These are phyloP conservation scores for Corylus heterophylla DNA, from an alignment of 306 rosid species.

Conservation along the genomic window DNA sequence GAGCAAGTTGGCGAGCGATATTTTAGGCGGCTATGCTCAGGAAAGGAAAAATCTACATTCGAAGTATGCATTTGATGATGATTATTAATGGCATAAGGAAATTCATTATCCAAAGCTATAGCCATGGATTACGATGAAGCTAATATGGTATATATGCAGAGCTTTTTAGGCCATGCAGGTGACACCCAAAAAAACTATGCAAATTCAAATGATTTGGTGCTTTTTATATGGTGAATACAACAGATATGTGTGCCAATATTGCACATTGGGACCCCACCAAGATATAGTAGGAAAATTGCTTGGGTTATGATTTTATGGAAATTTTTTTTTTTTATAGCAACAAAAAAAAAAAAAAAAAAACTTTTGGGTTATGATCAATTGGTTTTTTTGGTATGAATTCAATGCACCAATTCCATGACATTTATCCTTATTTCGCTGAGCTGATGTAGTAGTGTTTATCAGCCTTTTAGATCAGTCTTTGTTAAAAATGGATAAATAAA, in stretches of 20 bases:
- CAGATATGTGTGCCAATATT: background rate
- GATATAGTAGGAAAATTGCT: background rate
- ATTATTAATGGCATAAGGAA: background rate
- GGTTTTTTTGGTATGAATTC: no score
- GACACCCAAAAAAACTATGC: background rate
- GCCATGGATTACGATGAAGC: background rate
- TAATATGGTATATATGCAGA: background rate
- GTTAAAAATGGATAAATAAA: no score
- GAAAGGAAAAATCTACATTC: slow-evolving; percentile 30
- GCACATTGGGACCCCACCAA: slow-evolving; percentile 4
- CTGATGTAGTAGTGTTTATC: no score
- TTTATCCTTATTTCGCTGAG: no score
- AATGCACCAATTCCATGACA: no score
- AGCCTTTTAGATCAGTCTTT: no score
- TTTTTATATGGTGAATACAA: background rate
- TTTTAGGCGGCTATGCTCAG: slow-evolving; percentile 36
- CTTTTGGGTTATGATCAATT: no score
- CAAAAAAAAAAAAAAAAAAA: no score
- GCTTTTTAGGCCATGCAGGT: slow-evolving; percentile 28
- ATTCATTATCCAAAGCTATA: background rate
- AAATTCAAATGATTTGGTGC: background rate
- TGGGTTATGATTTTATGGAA: background rate
- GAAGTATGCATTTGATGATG: background rate
- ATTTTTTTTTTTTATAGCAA: no score
- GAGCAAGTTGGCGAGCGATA: slow-evolving; percentile 31